Evolutionary conservation across 768 basidiomycete genomes (phyloP), one percentile per base, ranked within the genome.

Genomic region (Podaxis pistillaris): DNA sequence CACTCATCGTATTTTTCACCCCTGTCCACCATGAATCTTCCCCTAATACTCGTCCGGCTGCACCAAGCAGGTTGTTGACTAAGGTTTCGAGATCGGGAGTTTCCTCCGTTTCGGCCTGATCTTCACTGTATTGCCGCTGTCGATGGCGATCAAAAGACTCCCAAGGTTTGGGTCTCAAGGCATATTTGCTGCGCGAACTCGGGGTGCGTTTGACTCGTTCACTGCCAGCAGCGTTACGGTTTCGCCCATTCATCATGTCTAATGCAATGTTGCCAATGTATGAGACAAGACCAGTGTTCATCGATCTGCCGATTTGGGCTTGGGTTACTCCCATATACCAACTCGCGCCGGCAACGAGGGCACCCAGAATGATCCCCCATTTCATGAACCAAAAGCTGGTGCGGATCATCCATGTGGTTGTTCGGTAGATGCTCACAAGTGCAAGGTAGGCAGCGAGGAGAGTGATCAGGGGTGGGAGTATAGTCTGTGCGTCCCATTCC

Each of bases 351-450:
- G 81, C 86, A n/a, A 82, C 79, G 7, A 88, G 67, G 1, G 79
- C 73, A 12, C 78, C 82, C 8, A 91, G 63, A 52, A 94, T 74
- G 11, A 78, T 74, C 24, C 87, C 88, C 91, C 91, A 94, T 74
- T 94, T 94, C 68, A 90, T 71, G 68, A 91, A 81, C 80, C 83
- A 91, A 66, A 91, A 72, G 28, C 75, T 77, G 37, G 83, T 84
- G 63, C 89, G 83, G 65, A 93, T 74, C 68, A 89, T 79, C 87
- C 89, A 93, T 24, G 81, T 81, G 12, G 91, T 87, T 4, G 92
- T 93, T 63, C 90, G 88, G 75, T 92, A 92, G 57, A 92, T 73
- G 70, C 86, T 90, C 46, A 87, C 64, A n/a, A 94, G 78, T 3
- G 90, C 89, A 63, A 92, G 80, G 73, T 93, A 94, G 19, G 90